Conservation (phyloP, 371 early-diverging fungal genomes). For the Mycotypha africana region DNA sequence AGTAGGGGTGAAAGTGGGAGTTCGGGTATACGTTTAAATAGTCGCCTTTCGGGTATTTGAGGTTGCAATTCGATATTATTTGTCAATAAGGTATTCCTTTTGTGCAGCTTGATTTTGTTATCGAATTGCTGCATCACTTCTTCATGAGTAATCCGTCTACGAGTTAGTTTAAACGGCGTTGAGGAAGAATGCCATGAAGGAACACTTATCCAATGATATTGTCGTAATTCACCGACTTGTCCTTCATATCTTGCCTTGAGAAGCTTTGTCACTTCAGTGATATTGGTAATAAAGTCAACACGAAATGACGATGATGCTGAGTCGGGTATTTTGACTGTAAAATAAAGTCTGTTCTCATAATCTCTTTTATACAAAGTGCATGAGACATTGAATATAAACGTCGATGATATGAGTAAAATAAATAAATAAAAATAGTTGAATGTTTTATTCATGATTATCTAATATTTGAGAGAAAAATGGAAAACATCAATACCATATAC, state of each 20-base stretch:
- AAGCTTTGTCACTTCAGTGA: constrained; percentile 24
- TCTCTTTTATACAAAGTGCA: constrained; percentile 12
- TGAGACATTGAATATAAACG: no score
- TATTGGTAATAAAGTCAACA: constrained; percentile 14
- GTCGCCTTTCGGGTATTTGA: constrained; percentile 24
- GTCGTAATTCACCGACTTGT: constrained; percentile 58
- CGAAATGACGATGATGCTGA: constrained; percentile 11
- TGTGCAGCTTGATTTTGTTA: not conserved
- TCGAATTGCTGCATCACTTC: constrained; percentile 5
- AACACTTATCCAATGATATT: constrained; percentile 61
- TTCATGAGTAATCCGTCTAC: not conserved
- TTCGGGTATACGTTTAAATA: constrained; percentile 26
- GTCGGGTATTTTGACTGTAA: constrained; percentile 28
- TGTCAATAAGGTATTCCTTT: not conserved
- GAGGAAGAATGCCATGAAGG: no score
- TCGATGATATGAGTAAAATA: no score
- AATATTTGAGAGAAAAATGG: no score
- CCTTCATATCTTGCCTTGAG: constrained; percentile 53
- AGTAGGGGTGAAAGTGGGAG: constrained; percentile 2
- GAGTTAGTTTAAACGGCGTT: no score
- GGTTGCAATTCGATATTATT: constrained; percentile 9
- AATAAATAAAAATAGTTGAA: no score
- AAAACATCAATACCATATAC: no score
- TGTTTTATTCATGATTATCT: no score
- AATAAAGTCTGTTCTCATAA: constrained; percentile 37